Evolutionary conservation across 768 basidiomycete species (phyloP).

Genomic region (Lentinus brumalis): DNA sequence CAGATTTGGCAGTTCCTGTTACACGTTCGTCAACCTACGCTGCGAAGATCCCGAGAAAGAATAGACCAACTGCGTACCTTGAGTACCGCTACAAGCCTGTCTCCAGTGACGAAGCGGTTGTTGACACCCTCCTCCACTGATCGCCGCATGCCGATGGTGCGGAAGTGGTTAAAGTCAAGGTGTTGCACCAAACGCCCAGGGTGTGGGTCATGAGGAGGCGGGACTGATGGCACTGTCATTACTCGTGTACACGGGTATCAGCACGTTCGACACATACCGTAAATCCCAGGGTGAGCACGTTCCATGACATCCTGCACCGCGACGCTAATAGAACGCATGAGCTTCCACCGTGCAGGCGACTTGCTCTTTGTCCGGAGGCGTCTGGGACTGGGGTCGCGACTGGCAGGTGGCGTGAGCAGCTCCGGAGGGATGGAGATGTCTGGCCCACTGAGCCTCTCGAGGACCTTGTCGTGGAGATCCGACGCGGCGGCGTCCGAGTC

Average conservation of each 20-base stretch:
- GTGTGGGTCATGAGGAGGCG: conserved; percentile 66
- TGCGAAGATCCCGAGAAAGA: background rate
- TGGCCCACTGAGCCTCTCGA: conserved; percentile 59
- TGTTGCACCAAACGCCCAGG: conserved; percentile 83
- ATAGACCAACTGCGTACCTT: conserved; percentile 52
- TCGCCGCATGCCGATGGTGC: conserved; percentile 94
- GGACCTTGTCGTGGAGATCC: conserved; percentile 60
- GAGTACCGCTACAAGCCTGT: conserved; percentile 75
- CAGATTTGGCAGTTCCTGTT: conserved; percentile 86
- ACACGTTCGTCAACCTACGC: background rate
- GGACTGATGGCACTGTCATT: conserved; percentile 46
- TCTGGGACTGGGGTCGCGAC: conserved; percentile 81
- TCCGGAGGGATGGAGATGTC: conserved; percentile 75
- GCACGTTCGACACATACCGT: conserved; percentile 49
- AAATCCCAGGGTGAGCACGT: conserved; percentile 64
- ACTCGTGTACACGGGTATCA: conserved; percentile 2
- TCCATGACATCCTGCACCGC: conserved; percentile 75
- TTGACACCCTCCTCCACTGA: conserved; percentile 88
- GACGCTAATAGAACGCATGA: conserved; percentile 76
- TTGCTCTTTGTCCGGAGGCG: conserved; percentile 76
- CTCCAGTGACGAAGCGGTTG: conserved; percentile 91
- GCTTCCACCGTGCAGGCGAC: conserved; percentile 82
- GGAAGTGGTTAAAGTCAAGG: conserved; percentile 95
- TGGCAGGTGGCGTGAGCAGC: conserved; percentile 74
- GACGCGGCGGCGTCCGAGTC: conserved; percentile 41